Evolutionary conservation across 1,139 yeast species (phyloP), one percentile per base, ranked within the genome.

Genomic region (Kluyveromyces marxianus): DNA sequence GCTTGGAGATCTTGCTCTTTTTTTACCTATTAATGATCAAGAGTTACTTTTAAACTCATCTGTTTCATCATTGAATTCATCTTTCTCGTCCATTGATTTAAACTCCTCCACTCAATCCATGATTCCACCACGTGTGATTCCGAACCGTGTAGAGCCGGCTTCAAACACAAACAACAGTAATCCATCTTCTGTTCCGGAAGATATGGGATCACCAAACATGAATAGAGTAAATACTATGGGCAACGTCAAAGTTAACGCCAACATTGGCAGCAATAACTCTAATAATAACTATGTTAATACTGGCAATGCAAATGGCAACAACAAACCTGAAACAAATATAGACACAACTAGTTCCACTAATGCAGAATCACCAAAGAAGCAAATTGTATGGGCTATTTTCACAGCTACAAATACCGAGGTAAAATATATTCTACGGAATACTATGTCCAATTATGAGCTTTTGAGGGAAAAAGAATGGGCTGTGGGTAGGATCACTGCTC

Each of bases 1-100:
- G 50, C 67, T 68, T 14, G 87, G 83, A 24, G 97, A 89, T 60
- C 68, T 87, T 54, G 95, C 87, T 0, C 68, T 90, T 47, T 90
- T 90, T 60, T 68, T 90, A 50, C 96, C 95, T 1, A 87, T 96
- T 0, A 70, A 81, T 26, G 70, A 69, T 27, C 57, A 60, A 8
- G 65, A 52, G 7, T 53, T 52, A 26, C 53, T 55, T 3, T 37
- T 53, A 27, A 49, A 49, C 25, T 55, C 62, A 2, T 55, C 62
- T 2, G 46, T 52, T n/a, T 56, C 62, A 3, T 57, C 60, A 4
- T 44, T 56, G 39, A 54, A 50, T 26, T 60, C 65, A 1, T 58
- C 63, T 1, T 59, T 60, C 44, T 60, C 65, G 3, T 63, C 67
- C 0, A 60, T 63, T 3, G 67, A 63, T 44, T 49, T 63, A n/a